Base-by-base conservation (phyloP, 345 rosid species). In the Iberis pinnata region DNA sequence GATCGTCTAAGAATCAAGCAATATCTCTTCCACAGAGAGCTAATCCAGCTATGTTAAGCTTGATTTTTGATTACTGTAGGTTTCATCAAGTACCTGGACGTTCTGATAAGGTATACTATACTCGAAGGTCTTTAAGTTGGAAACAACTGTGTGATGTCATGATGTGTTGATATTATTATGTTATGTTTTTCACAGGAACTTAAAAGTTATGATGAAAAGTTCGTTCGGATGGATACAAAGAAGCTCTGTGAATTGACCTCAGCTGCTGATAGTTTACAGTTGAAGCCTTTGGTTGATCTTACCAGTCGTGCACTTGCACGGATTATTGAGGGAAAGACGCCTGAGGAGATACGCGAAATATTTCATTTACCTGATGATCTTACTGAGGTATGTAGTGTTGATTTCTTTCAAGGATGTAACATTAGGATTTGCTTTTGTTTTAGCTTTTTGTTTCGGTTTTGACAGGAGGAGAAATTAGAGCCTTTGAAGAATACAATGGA, bases 311-410 rank as follows among this genome's bases (percentile, higher is more conserved):
- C 97, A 5, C 93, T 89, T 70, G 94, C 94, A 59, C 76, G 95
- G 52, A 80, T 80, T 61, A 89, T 89, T 53, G 97, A 89, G 70
- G 95, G 97, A 36, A 89, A 83, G 65, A 70, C 80, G 20, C 95
- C 95, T 1, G 97, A 80, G 69, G 97, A 83, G 79, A 89, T 89
- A 64, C 88, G 95, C 10, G 95, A 86, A 70, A 83, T 81, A 67
- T 89, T 89, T 78, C 90, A 89, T 80, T 72, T 86, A 63, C 94
- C 97, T 39, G 97, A 86, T 74, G 97, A 89, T 68, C 97, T 89
- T 16, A 89, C 97, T 18, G 97, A 89, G 95, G 97, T 80, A 58
- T 78, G 58, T 70, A 65, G 49, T 66, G 46, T 49, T 46, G 43
- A 44, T 49, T 49, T 61, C 58, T 64, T 16, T 24, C n/a, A n/a